A percentile compares a stretch with the other conserved stretches of the same genome.
Evolutionary conservation across 2,329 filamentous ascomycete species (phyloP).

Genomic region (Nemania abortiva): DNA sequence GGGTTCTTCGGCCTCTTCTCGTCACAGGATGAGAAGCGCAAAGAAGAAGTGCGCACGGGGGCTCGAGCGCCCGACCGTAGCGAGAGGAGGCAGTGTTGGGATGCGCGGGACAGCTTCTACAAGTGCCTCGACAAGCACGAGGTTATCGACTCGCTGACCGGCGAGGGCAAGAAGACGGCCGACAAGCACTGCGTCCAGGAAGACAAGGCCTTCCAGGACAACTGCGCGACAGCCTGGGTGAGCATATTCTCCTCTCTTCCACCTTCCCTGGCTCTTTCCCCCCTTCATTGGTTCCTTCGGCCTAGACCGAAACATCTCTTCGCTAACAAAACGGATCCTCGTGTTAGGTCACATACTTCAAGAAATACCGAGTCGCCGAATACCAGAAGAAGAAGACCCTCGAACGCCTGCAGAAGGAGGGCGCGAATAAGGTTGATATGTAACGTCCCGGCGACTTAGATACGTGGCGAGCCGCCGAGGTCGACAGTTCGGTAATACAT

Average conservation of each 20-base stretch:
- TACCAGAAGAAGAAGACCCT: conserved; percentile 85
- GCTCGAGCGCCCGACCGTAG: conserved; percentile 83
- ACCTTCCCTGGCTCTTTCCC: conserved; percentile 15
- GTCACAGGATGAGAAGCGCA: conserved; percentile 60
- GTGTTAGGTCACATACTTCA: conserved; percentile 91
- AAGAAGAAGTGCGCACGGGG: conserved; percentile 67
- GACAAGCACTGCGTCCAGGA: conserved; percentile 69
- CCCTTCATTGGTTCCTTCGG: neutral
- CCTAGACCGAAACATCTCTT: neutral
- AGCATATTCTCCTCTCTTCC: conserved; percentile 54
- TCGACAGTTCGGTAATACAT: conserved; percentile 34
- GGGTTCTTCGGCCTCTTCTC: conserved; percentile 61
- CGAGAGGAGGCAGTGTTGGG: conserved; percentile 88
- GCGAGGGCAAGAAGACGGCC: conserved; percentile 66
- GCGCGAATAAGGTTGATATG: conserved; percentile 69
- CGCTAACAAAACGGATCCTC: conserved; percentile 18
- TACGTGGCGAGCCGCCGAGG: conserved; percentile 2
- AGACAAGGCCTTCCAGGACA: conserved; percentile 77
- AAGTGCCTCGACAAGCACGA: conserved; percentile 83
- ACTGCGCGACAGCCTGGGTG: conserved; percentile 93
- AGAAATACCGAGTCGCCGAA: conserved; percentile 94
- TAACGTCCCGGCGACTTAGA: conserved; percentile 24
- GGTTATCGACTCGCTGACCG: conserved; percentile 79
- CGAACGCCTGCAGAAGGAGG: conserved; percentile 78
- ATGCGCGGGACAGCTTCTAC: conserved; percentile 89